Evolutionary conservation across 2,329 filamentous ascomycete species (phyloP), one percentile per base, ranked within the genome.

Genomic region (Gaeumannomyces sp.): DNA sequence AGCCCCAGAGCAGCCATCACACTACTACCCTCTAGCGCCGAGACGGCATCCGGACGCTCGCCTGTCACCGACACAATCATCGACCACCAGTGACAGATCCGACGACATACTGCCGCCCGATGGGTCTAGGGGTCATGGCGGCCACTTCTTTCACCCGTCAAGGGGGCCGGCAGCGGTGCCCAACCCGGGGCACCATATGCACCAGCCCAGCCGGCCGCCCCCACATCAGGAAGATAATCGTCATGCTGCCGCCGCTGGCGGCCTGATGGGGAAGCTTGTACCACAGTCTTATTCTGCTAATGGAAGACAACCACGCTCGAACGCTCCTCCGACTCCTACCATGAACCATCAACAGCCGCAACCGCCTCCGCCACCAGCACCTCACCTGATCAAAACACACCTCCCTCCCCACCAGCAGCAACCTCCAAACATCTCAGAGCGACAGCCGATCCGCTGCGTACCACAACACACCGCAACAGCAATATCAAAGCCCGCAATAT

Each of bases 61-160:
- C 19, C 71, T 68, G 22, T 74, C 73, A 19, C 71, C 73, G 2
- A 67, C 70, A 14, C 69, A 71, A 28, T 72, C 71, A 7, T 71
- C 70, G 1, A 69, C 68, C 16, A 69, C 72, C 27, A 72, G 71
- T 61, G 72, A 72, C 59, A 67, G 71, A 63, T 72, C 72, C 14
- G 67, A 71, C 14, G 72, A 72, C 16, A 59, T 69, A 64, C 33
- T 27, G 10, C 7, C 33, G 33, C n/a, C 59, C 0, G 61, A 63
- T 6, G 50, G 50, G 6, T 63, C 29, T 27, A 58, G 27, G 28
- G 61, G 50, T n/a, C 16, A 56, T 33, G 60, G 14, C 3, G 28
- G 35, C 22, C 4, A n/a, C 25, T 31, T 53, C 3, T 27, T 31
- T 28, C 19, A 62, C 61, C 56, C 61, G 28, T 45, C 50, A 22